Percentiles rank a stretch among this genome's conserved stretches.
Conservation (phyloP, 345 rosid species). For the Passiflora organensis region DNA sequence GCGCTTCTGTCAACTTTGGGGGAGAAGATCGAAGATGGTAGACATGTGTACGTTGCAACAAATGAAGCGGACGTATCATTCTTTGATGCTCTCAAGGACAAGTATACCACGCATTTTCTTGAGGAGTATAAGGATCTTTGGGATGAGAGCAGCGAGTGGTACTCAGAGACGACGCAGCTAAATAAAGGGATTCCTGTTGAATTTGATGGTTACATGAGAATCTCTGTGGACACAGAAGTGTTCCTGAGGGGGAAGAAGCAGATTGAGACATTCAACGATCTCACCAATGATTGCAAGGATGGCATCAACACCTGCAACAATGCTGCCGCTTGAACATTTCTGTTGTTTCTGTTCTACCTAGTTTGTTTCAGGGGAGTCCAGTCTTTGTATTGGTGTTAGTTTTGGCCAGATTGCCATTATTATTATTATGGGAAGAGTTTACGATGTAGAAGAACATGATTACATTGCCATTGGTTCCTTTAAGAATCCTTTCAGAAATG, state of each 20-base stretch:
- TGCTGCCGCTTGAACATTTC: constrained; percentile 47
- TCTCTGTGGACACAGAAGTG: constrained; percentile 80
- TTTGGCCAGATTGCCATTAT: constrained; percentile 13
- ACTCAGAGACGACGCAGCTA: constrained; percentile 73
- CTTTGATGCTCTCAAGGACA: constrained; percentile 74
- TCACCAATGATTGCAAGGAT: constrained; percentile 86
- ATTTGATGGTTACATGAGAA: constrained; percentile 92
- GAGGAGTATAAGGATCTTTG: constrained; percentile 78
- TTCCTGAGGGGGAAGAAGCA: constrained; percentile 95
- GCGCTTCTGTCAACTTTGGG: constrained; percentile 57
- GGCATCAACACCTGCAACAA: constrained; percentile 71
- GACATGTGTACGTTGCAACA: constrained; percentile 74
- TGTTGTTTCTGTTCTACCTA: constrained; percentile 10
- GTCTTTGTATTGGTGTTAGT: constrained; percentile 15
- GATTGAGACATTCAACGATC: constrained; percentile 84
- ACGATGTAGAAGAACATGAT: constrained; percentile 10
- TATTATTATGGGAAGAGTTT: background rate
- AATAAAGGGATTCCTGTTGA: constrained; percentile 76
- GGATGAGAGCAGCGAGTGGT: constrained; percentile 87
- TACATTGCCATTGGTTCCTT: too few species aligned
- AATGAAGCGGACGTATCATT: constrained; percentile 64
- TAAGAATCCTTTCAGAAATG: too few species aligned
- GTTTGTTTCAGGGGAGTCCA: constrained; percentile 18
- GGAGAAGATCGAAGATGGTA: constrained; percentile 73
- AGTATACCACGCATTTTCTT: constrained; percentile 77